Conservation (phyloP, 805 yeast genomes). For the Lipomyces starkeyi region DNA sequence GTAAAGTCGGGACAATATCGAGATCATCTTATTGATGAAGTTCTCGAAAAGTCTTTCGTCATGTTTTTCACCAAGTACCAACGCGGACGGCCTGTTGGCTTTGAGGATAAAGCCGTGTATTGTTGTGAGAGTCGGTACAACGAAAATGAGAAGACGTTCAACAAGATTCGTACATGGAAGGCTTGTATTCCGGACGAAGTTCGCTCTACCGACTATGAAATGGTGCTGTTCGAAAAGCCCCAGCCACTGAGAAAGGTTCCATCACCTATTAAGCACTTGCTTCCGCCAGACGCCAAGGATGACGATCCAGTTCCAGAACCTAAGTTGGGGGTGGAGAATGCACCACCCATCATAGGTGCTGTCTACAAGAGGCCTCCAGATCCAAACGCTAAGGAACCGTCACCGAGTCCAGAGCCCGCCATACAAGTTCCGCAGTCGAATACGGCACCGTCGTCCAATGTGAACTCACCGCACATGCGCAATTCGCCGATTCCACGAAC, state of each 20-base stretch:
- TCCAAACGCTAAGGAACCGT: constrained; percentile 74
- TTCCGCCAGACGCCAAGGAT: constrained; percentile 75
- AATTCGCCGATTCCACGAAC: constrained; percentile 23
- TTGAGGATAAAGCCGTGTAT: constrained; percentile 72
- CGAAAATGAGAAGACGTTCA: constrained; percentile 86
- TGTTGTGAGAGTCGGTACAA: constrained; percentile 95
- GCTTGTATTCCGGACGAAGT: constrained; percentile 98
- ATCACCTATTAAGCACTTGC: constrained; percentile 80
- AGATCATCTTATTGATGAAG: constrained; percentile 87
- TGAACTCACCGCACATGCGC: constrained; percentile 35
- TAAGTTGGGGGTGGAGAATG: constrained; percentile 76
- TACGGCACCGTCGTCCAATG: constrained; percentile 22
- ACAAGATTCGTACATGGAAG: constrained; percentile 96
- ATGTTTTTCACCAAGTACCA: constrained; percentile 92
- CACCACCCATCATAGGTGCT: constrained; percentile 94
- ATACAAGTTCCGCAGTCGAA: constrained; percentile 28
- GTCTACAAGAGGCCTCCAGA: constrained; percentile 80
- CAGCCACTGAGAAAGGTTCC: constrained; percentile 75
- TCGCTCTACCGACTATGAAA: constrained; percentile 63
- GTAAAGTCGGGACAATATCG: constrained; percentile 96
- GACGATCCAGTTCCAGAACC: constrained; percentile 84
- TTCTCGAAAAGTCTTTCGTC: constrained; percentile 92
- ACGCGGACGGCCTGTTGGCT: constrained; percentile 87
- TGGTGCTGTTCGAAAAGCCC: constrained; percentile 72
- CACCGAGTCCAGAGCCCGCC: constrained; percentile 50